Evolutionary conservation across 345 rosid species (phyloP), one percentile per base, ranked within the genome.

Genomic region (Eucalyptus shirleyi): DNA sequence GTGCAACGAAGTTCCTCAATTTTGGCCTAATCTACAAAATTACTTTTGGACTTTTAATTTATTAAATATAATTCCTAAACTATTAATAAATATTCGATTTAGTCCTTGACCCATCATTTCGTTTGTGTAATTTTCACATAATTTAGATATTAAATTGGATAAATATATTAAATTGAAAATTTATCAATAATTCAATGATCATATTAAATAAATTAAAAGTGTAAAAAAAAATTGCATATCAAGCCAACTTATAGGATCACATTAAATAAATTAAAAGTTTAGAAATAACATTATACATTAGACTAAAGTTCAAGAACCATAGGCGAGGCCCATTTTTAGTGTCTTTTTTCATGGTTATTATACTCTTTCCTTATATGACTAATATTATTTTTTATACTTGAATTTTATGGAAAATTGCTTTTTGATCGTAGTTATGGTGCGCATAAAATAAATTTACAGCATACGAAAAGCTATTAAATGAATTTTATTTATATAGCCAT

Each of bases 61-160:
- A 0, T 30, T 30, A 0, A 6, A 30, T 30, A 14, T 62, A 14
- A 7, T 30, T 3, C 4, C 3, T 9, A 1, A 59, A 26, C 0
- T 12, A 3, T 12, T 60, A 0, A 3, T 28, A 28, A 60, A 6
- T 28, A 2, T 28, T 60, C 16, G 7, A 28, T 60, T 56, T 56
- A 23, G 4, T n/a, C 5, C 0, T 2, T 30, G 0, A 65, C 1
- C 5, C 1, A n/a, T 65, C 1, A 0, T 65, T 65, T 15, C 6
- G 2, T 3, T 65, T n/a, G 21, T 8, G 37, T n/a, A 65, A n/a
- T 65, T 65, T 65, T 65, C 6, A 1, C 6, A 16, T n/a, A 65
- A n/a, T 65, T 2, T 65, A n/a, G 9, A n/a, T 3, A 65, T 8
- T 16, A 7, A n/a, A n/a, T n/a, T n/a, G n/a, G n/a, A n/a, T n/a